A percentile compares a stretch with the other conserved stretches of the same genome.
Conservation (phyloP, 176 grass and related monocot genomes). For the Oryza officinalis region DNA sequence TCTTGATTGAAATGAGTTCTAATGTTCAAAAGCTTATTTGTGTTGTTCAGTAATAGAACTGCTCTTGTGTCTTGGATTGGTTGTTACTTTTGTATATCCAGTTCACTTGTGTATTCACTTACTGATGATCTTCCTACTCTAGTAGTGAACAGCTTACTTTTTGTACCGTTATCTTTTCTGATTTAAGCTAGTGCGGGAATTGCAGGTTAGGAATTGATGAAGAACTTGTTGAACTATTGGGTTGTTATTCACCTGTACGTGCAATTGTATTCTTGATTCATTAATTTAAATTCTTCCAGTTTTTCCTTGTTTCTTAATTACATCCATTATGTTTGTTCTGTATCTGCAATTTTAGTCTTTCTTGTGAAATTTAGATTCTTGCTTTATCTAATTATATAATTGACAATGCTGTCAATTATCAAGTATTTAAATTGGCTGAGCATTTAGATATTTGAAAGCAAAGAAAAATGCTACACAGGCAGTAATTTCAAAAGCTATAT, state of each 20-base stretch:
- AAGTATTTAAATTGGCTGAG: background rate
- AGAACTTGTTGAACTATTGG: constrained; percentile 76
- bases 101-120: background rate
- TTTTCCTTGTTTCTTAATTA: background rate
- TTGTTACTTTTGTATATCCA: background rate
- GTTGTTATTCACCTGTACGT: constrained; percentile 75
- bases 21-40: background rate
- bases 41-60: background rate
- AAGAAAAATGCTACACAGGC: background rate
- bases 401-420: constrained; percentile 5
- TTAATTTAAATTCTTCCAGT: background rate
- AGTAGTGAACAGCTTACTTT: background rate
- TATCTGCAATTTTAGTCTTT: background rate
- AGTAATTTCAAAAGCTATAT: background rate
- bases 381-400: background rate
- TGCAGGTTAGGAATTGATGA: constrained; percentile 92
- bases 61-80: background rate
- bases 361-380: background rate
- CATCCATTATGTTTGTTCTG: background rate
- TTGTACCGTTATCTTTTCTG: background rate
- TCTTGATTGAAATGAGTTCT: background rate
- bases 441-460: background rate
- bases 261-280: constrained; percentile 1
- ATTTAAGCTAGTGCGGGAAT: constrained; percentile 22
- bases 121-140: background rate